These are phyloP conservation scores for Colletotrichum sp. DNA, from an alignment of 2,329 filamentous ascomycete species.

Conservation along the genomic window DNA sequence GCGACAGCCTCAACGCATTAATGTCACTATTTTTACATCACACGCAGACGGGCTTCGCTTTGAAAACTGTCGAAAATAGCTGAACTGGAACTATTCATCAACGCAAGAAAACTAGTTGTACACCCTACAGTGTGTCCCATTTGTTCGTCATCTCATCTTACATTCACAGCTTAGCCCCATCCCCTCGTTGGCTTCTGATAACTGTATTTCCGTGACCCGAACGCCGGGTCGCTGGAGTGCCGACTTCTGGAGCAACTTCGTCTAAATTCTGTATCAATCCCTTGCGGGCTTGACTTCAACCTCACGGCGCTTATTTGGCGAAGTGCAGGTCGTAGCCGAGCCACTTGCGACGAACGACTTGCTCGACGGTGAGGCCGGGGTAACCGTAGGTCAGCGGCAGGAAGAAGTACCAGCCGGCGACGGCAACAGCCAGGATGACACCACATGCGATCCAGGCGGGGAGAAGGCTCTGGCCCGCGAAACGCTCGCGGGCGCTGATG, in stretches of 20 bases:
- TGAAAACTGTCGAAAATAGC: neutral
- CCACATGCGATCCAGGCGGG: slow-evolving; percentile 79
- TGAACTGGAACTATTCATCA: neutral
- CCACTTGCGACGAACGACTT: slow-evolving; percentile 90
- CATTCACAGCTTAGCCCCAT: neutral
- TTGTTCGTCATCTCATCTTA: slow-evolving; percentile 13
- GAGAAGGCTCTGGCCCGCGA: slow-evolving; percentile 78
- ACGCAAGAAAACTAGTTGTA: slow-evolving; percentile 17
- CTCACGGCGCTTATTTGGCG: slow-evolving; percentile 76
- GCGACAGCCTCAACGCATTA: neutral
- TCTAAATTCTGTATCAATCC: neutral
- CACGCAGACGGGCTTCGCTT: neutral
- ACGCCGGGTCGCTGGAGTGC: neutral
- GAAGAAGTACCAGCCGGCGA: slow-evolving; percentile 91
- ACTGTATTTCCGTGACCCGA: slow-evolving; percentile 3
- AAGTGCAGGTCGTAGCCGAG: slow-evolving; percentile 97
- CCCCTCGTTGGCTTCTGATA: neutral
- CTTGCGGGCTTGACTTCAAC: neutral
- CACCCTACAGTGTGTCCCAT: neutral
- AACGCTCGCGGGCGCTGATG: slow-evolving; percentile 80
- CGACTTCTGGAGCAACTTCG: neutral
- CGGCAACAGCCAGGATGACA: slow-evolving; percentile 70
- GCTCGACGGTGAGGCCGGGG: slow-evolving; percentile 80
- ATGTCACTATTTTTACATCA: neutral
- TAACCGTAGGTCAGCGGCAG: slow-evolving; percentile 94